Conservation (phyloP, 2,329 filamentous ascomycete genomes). For the Fusarium camptoceras region DNA sequence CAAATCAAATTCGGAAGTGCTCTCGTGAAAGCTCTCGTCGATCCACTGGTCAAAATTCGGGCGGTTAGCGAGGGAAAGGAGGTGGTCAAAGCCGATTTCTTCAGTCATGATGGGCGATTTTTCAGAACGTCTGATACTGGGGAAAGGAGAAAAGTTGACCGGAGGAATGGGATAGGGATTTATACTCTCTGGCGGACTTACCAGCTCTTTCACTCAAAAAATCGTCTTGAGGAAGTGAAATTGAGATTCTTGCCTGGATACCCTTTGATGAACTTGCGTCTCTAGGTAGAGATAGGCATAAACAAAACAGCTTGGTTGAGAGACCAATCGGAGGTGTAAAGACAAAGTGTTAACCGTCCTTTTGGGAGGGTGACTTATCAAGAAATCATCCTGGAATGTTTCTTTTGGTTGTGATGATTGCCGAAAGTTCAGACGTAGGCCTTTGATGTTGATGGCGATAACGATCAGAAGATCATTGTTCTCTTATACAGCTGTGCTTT, state of each 20-base stretch:
- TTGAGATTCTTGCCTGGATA: background rate
- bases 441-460: background rate
- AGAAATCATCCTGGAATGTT: background rate
- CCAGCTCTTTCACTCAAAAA: background rate
- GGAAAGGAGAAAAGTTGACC: background rate
- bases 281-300: background rate
- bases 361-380: background rate
- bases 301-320: constrained; percentile 24
- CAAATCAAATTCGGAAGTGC: background rate
- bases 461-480: background rate
- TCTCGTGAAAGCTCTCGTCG: background rate
- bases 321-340: background rate
- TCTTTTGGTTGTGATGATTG: background rate
- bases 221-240: background rate
- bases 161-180: background rate
- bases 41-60: background rate
- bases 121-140: background rate
- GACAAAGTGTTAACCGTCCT: background rate
- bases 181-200: background rate
- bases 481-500: background rate
- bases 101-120: background rate
- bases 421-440: background rate
- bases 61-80: background rate
- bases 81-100: background rate
- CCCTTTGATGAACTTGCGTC: background rate